Base-by-base conservation (phyloP, 169 alveolate genomes). In the Cyclospora cayetanensis region DNA sequence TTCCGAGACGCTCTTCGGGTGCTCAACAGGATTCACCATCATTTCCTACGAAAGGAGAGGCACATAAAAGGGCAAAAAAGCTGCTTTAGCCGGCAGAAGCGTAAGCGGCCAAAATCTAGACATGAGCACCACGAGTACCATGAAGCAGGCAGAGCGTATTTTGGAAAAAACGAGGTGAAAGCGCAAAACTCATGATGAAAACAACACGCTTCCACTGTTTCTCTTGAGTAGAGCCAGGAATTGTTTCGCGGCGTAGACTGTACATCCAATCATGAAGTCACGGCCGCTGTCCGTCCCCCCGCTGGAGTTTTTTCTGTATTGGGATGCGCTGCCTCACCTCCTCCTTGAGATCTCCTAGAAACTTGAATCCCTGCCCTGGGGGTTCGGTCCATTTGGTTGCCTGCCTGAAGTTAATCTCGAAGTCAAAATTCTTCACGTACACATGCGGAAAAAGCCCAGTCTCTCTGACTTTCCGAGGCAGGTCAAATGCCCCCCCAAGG, bases 381-480 rank as follows among this genome's bases (percentile, higher is more conserved):
- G 92, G 92, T 0, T 66, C 52, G 35, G 72, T 70, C 76, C 79
- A 87, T 27, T 41, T 22, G 4, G 52, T 34, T 5, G 27, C 37
- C 25, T 65, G 31, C 0, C 25, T 15, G 79, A 87, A 68, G 82
- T 87, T 87, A 29, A 87, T 60, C 27, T 72, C 22, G 29, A 76
- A 43, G 34, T 90, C 63, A 22, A 76, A 63, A 7, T 90, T 90
- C 66, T 90, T 90, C 29, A 70, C 37, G 35, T 37, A 79, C 42
- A 90, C 11, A 60, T 72, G 88, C 0, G 93, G 93, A n/a, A 55
- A 60, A 43, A 90, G 80, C 4, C 90, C 90, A 7, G 90, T 76
- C 55, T 90, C 89, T 1, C 79, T 18, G n/a, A 79, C 85, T n/a
- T 37, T 39, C 9, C 90, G 34, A 4, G 93, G 93, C 0, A 90